Evolutionary conservation across 768 basidiomycete species (phyloP), one percentile per base, ranked within the genome.

Genomic region (Tubosaeta sp.): DNA sequence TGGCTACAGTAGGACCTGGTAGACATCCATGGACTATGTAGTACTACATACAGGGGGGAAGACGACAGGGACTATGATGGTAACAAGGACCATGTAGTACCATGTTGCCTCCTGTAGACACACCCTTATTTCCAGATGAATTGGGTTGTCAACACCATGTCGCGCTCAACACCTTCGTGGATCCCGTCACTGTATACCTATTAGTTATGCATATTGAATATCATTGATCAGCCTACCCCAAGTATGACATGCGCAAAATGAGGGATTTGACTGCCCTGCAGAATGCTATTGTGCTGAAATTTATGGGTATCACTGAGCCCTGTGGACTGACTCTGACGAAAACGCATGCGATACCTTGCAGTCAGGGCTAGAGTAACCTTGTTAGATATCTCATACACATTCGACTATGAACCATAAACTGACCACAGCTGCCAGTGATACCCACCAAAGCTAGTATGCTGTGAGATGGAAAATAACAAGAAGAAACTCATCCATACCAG

Each of bases 181-280:
- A 4, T 1, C 13, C 16, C 19, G 13, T 32, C 11, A 12, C 53
- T 52, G 25, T 29, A 48, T 25, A 7, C 5, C 37, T 16, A 1
- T 58, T 4, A 56, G 54, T 35, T 2, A 17, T 26, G 14, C 8
- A 7, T 2, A 35, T 33, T 8, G 1, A 31, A 26, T 22, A 13
- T 22, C 13, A 3, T 31, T 14, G 11, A 6, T 6, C 16, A 38
- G 7, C 53, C 1, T 33, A 57, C 59, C 55, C 46, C 33, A 32
- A 0, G 6, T 9, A 16, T 1, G 41, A 1, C 8, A 5, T 11
- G 22, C 11, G 46, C 33, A 57, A 6, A 5, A 9, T 25, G 12
- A 61, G 60, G 6, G 53, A 61, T 17, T 41, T 58, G 46, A 61
- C 59, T 5, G 41, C 53, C 39, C 50, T 55, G 29, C 44, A 55